These are phyloP conservation scores for Ustilago loliicola DNA, from an alignment of 1,284 basidiomycete genomes.

Conservation along the genomic window DNA sequence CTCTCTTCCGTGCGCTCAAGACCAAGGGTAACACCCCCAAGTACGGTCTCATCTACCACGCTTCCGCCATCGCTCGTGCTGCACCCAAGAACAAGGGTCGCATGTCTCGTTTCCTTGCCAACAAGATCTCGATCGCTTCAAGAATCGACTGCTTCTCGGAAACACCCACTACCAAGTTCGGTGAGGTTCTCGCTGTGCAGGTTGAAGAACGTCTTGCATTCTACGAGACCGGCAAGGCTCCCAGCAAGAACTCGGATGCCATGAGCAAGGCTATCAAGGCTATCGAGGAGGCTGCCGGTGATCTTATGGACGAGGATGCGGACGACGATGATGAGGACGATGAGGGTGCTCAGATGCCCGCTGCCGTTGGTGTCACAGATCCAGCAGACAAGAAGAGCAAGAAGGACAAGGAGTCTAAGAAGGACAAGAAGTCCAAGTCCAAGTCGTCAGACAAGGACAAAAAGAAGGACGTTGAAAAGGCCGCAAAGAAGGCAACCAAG, in stretches of 20 bases:
- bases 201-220: slow-evolving; percentile 96
- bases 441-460: slow-evolving; percentile 54
- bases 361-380: slow-evolving; percentile 58
- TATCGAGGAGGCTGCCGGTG: slow-evolving; percentile 80
- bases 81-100: slow-evolving; percentile 96
- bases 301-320: slow-evolving; percentile 78
- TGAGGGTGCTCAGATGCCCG: slow-evolving; percentile 74
- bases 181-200: slow-evolving; percentile 90
- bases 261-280: slow-evolving; percentile 88
- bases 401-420: slow-evolving; percentile 77
- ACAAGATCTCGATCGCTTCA: slow-evolving; percentile 98
- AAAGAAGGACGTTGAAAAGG: slow-evolving; percentile 60
- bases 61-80: slow-evolving; percentile 83
- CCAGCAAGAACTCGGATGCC: slow-evolving; percentile 68
- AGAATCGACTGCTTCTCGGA: slow-evolving; percentile 97
- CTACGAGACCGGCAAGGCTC: slow-evolving; percentile 78
- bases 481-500: slow-evolving; percentile 65
- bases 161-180: slow-evolving; percentile 88
- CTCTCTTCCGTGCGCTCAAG: slow-evolving; percentile 96
- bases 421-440: slow-evolving; percentile 76
- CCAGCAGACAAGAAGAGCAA: slow-evolving; percentile 72
- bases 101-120: slow-evolving; percentile 82
- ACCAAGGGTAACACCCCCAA: slow-evolving; percentile 99
- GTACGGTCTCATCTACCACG: slow-evolving; percentile 78
- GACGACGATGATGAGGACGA: slow-evolving; percentile 74